phyloP scores from a whole-genome alignment of 2,329 filamentous ascomycete species.

The Emydomyces testavorans region DNA sequence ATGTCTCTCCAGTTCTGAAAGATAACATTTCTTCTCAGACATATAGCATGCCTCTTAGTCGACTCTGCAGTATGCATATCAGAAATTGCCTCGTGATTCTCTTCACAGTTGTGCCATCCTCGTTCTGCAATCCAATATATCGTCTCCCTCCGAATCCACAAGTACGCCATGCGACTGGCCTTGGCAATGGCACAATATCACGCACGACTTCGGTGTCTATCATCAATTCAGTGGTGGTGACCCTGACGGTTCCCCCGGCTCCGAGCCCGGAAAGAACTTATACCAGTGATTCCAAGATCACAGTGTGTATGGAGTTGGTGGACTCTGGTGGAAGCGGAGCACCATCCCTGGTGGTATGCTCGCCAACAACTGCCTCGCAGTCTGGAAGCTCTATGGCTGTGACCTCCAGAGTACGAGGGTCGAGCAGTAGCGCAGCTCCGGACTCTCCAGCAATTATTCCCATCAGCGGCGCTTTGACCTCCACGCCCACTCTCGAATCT shows the following conservation, averaged over 20 bases:
- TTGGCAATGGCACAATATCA: not conserved
- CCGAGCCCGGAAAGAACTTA: not conserved
- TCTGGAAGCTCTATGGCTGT: not conserved
- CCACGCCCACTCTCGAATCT: not conserved
- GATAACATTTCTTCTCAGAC: no score
- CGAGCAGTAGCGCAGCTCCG: not conserved
- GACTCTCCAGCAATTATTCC: conserved; percentile 1
- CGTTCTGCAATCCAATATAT: conserved; percentile 9
- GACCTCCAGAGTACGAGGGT: not conserved
- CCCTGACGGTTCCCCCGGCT: conserved; percentile 11
- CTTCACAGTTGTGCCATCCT: not conserved
- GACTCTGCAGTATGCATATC: conserved; percentile 5
- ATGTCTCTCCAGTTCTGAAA: not conserved
- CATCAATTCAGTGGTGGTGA: conserved; percentile 10
- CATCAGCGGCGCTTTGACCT: not conserved
- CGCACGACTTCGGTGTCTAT: not conserved
- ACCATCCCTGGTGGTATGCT: conserved; percentile 7
- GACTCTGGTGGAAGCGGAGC: not conserved
- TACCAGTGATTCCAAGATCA: conserved; percentile 1
- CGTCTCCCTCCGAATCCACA: not conserved
- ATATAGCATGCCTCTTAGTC: no score
- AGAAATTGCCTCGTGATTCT: not conserved
- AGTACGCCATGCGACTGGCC: not conserved
- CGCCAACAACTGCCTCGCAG: not conserved
- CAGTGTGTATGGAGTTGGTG: conserved; percentile 11